phyloP scores from a whole-genome alignment of 176 grass and related monocot genomes.

The Rhynchospora pubera region DNA sequence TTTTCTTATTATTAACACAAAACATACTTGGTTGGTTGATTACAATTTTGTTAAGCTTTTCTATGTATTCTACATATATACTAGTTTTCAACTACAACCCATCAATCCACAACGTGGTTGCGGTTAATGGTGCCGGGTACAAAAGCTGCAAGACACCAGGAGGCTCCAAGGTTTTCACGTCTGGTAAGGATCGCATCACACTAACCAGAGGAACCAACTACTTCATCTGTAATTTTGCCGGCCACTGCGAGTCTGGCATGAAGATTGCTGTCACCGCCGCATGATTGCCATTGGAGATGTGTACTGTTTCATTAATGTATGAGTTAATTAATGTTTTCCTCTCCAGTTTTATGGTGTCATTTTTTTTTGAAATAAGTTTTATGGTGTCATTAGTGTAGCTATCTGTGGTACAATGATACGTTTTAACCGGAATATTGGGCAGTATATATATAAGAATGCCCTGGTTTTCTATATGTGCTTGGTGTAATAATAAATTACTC shows the following conservation, averaged over 20 bases:
- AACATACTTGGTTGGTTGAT: background rate
- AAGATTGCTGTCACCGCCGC: slow-evolving; percentile 53
- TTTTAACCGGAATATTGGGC: background rate
- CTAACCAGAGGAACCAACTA: slow-evolving; percentile 46
- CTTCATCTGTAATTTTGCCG: slow-evolving; percentile 65
- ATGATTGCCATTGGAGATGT: background rate
- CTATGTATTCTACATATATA: background rate
- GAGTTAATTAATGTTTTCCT: background rate
- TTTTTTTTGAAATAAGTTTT: too few relatives aligned
- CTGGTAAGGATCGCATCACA: slow-evolving; percentile 53
- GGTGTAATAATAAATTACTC: slow-evolving; percentile 1
- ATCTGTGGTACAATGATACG: background rate
- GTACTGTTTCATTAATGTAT: background rate
- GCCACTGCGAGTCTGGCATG: slow-evolving; percentile 60
- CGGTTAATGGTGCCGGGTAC: slow-evolving; percentile 51
- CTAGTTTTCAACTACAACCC: slow-evolving; percentile 71
- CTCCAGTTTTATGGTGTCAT: background rate
- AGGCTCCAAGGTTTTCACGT: slow-evolving; percentile 29
- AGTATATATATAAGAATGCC: background rate
- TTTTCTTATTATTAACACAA: background rate
- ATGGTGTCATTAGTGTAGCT: background rate
- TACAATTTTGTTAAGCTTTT: background rate
- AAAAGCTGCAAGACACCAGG: slow-evolving; percentile 33
- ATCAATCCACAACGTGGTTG: slow-evolving; percentile 58
- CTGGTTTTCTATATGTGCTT: background rate